These are phyloP conservation scores for Trichoderma simmonsii DNA, from an alignment of 2,329 filamentous ascomycete species.

Conservation along the genomic window DNA sequence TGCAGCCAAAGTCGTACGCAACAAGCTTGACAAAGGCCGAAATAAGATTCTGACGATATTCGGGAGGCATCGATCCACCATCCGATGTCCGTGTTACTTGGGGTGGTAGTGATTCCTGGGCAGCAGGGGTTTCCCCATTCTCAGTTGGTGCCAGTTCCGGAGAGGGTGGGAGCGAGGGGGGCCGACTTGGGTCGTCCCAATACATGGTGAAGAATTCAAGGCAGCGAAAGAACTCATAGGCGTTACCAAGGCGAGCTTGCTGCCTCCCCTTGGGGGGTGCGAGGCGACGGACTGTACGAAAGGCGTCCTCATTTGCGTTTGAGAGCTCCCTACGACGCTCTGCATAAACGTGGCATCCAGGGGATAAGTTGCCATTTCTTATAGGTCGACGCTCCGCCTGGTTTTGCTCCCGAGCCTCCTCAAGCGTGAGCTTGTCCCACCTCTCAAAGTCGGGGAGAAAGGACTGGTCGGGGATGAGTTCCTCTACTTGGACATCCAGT, in stretches of 20 bases:
- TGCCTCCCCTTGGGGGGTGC: conserved; percentile 51
- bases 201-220: conserved; percentile 57
- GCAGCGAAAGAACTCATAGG: conserved; percentile 64
- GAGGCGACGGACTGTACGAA: conserved; percentile 59
- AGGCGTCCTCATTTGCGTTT: conserved; percentile 55
- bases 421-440: conserved; percentile 49
- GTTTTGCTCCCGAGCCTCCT: conserved; percentile 49
- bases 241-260: conserved; percentile 56
- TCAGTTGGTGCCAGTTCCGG: conserved; percentile 31
- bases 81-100: conserved; percentile 42
- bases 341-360: conserved; percentile 55
- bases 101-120: neutral
- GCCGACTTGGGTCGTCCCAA: conserved; percentile 59
- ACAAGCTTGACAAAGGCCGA: conserved; percentile 62
- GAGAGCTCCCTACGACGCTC: conserved; percentile 58
- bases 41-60: conserved; percentile 55
- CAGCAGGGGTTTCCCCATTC: conserved; percentile 4
- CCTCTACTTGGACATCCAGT: conserved; percentile 44
- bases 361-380: conserved; percentile 52
- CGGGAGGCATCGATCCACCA: conserved; percentile 56
- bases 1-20: conserved; percentile 65
- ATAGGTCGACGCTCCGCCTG: conserved; percentile 47
- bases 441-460: conserved; percentile 52
- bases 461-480: conserved; percentile 53
- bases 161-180: conserved; percentile 31